Conservation (phyloP, 2,329 filamentous ascomycete genomes). For the Penicillium decumbens region DNA sequence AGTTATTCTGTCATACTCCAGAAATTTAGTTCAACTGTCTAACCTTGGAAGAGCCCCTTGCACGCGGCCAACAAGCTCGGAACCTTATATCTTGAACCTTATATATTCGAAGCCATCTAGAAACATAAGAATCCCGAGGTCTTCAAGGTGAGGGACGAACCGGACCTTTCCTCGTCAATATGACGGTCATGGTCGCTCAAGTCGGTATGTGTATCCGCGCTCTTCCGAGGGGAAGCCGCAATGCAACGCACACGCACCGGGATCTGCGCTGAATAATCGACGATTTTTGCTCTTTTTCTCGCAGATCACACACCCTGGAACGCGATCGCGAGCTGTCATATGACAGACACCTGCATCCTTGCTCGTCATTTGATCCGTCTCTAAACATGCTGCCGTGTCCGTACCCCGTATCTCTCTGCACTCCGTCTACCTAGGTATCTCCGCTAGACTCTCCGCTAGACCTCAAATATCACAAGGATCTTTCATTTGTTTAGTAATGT, state of each 20-base stretch:
- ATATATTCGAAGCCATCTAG: background rate
- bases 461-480: no score
- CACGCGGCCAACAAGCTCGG: background rate
- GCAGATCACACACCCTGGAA: slow-evolving; percentile 11
- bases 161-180: background rate
- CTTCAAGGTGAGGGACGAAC: background rate
- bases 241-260: slow-evolving; percentile 17
- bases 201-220: slow-evolving; percentile 17
- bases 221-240: slow-evolving; percentile 8
- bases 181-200: slow-evolving; percentile 6
- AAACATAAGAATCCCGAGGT: background rate
- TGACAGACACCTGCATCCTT: slow-evolving; percentile 8
- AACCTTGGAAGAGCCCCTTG: background rate
- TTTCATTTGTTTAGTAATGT: no score
- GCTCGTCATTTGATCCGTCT: background rate
- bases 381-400: background rate
- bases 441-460: no score
- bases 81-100: background rate
- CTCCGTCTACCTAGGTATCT: background rate
- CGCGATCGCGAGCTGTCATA: slow-evolving; percentile 2
- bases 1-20: background rate
- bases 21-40: background rate
- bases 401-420: background rate
- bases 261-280: slow-evolving; percentile 6
- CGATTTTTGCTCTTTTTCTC: slow-evolving; percentile 2